These are phyloP conservation scores for Albugo laibachii DNA, from an alignment of 352 stramenopile genomes.

Conservation along the genomic window DNA sequence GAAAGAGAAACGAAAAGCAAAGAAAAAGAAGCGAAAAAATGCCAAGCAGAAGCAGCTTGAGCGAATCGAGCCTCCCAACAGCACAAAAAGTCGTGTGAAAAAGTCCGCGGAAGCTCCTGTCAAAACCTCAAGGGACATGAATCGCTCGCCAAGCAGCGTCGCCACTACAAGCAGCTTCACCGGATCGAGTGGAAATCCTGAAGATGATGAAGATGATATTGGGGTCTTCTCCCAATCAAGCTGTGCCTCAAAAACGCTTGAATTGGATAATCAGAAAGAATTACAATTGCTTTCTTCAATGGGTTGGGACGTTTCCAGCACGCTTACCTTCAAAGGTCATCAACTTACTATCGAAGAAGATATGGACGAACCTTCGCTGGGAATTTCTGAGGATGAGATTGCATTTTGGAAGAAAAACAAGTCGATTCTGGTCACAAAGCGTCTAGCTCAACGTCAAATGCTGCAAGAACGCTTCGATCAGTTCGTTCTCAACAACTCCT, in stretches of 20 bases:
- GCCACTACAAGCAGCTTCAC: not conserved
- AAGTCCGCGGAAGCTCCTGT: not conserved
- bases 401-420: slow-evolving; percentile 74
- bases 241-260: not conserved
- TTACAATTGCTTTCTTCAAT: slow-evolving; percentile 67
- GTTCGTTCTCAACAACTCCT: slow-evolving; percentile 18
- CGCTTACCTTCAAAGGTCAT: not conserved
- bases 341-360: slow-evolving; percentile 18
- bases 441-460: slow-evolving; percentile 60
- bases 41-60: slow-evolving; percentile 19
- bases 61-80: not conserved
- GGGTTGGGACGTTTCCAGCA: slow-evolving; percentile 28
- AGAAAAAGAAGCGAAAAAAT: slow-evolving; percentile 78
- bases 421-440: slow-evolving; percentile 45
- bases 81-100: not conserved
- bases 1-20: slow-evolving; percentile 78
- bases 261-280: slow-evolving; percentile 47
- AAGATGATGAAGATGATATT: slow-evolving; percentile 9
- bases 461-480: slow-evolving; percentile 74
- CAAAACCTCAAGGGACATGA: too few relatives aligned
- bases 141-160: too few relatives aligned
- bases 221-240: slow-evolving; percentile 1
- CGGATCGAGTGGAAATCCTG: not conserved
- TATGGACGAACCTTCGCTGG: slow-evolving; percentile 55
- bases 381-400: slow-evolving; percentile 72